A percentile compares a stretch with the other conserved stretches of the same genome.
These are phyloP conservation scores for Chlamydomonas eustigma DNA, from an alignment of 139 green algal species.

Conservation along the genomic window DNA sequence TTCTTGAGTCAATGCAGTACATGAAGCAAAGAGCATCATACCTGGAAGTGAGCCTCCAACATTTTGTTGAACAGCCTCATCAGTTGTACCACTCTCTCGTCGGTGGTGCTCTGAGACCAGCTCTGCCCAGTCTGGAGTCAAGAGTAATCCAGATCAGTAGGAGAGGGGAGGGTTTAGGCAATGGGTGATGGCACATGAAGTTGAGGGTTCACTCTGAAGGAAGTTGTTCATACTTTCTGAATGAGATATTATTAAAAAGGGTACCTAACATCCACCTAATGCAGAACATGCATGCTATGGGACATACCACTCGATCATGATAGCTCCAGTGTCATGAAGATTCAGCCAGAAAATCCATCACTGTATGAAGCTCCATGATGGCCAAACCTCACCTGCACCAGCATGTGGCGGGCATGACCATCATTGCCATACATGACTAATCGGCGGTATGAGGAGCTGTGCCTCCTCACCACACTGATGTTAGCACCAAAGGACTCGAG, in stretches of 20 bases:
- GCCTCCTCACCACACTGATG: conserved; percentile 80
- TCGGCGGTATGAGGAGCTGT: conserved; percentile 66
- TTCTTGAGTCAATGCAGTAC: too few relatives aligned
- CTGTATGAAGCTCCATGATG: too few relatives aligned
- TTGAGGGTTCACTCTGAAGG: too few relatives aligned
- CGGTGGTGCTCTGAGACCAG: conserved; percentile 47
- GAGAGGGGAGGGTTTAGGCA: neutral
- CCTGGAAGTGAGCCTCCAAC: conserved; percentile 64
- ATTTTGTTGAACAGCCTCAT: conserved; percentile 73
- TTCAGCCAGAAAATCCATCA: too few relatives aligned
- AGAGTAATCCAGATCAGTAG: neutral
- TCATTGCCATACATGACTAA: conserved; percentile 84
- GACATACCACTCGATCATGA: too few relatives aligned
- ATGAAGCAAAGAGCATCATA: too few relatives aligned
- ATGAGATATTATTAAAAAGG: too few relatives aligned
- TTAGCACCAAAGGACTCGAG: conserved; percentile 78
- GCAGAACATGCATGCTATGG: too few relatives aligned
- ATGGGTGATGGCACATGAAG: too few relatives aligned
- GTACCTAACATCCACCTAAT: too few relatives aligned
- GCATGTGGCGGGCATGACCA: conserved; percentile 69
- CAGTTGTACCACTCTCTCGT: conserved; percentile 73
- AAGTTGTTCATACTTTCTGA: too few relatives aligned
- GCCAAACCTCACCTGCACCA: conserved; percentile 71
- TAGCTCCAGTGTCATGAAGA: too few relatives aligned
- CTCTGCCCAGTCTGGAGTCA: conserved; percentile 63